Percentiles rank a stretch among this genome's conserved stretches.
Evolutionary conservation across 2,329 filamentous ascomycete species (phyloP).

Genomic region (Scopulariopsis brevicaulis): DNA sequence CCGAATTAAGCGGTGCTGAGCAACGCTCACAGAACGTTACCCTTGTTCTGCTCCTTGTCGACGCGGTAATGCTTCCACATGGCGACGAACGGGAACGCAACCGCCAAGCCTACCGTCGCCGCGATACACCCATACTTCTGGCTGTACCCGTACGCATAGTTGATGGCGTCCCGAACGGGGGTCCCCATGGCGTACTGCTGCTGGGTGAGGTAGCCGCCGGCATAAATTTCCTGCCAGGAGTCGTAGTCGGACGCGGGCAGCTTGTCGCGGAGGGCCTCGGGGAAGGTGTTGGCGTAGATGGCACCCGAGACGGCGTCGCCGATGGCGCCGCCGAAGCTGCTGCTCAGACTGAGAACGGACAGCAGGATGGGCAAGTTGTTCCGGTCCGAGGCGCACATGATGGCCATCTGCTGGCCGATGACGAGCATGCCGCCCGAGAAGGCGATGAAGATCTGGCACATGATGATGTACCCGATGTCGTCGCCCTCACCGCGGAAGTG

Average conservation of each 20-base stretch:
- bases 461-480: constrained; percentile 40
- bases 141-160: constrained; percentile 43
- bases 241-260: constrained; percentile 27
- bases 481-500: constrained; percentile 40
- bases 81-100: constrained; percentile 26
- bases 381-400: constrained; percentile 44
- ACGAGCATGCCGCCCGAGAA: constrained; percentile 45
- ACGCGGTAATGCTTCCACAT: constrained; percentile 36
- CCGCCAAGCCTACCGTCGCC: constrained; percentile 26
- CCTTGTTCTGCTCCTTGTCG: constrained; percentile 31
- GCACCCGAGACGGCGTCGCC: constrained; percentile 46
- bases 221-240: constrained; percentile 30
- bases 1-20: no score
- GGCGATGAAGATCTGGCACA: constrained; percentile 49
- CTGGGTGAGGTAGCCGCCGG: constrained; percentile 39
- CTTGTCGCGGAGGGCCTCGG: constrained; percentile 32
- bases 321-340: constrained; percentile 46
- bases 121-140: constrained; percentile 33
- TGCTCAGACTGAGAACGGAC: constrained; percentile 44
- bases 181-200: constrained; percentile 36
- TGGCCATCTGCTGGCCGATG: constrained; percentile 44
- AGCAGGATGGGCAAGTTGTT: constrained; percentile 43
- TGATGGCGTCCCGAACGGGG: constrained; percentile 40
- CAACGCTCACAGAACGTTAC: constrained; percentile 14
- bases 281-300: constrained; percentile 49